A percentile compares a stretch with the other conserved stretches of the same genome.
These are phyloP conservation scores for Cercospora canescens DNA, from an alignment of 2,329 filamentous ascomycete species.

Conservation along the genomic window DNA sequence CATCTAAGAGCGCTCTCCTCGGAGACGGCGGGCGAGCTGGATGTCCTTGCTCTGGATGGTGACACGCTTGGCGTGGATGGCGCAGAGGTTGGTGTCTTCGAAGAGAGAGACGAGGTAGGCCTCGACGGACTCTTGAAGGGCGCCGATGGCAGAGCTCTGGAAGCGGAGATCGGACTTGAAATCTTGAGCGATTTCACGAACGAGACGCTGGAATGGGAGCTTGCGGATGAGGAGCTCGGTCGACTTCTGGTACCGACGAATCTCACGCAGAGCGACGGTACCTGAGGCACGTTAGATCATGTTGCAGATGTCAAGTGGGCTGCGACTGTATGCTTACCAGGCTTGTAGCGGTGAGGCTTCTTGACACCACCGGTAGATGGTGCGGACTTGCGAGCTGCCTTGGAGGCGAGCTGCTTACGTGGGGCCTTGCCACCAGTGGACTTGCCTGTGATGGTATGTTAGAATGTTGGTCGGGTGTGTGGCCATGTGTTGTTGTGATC, in stretches of 20 bases:
- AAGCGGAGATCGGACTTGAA: conserved; percentile 76
- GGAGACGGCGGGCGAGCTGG: conserved; percentile 71
- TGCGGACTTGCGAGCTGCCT: conserved; percentile 97
- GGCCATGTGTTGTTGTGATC: conserved; percentile 20
- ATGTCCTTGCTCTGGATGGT: conserved; percentile 95
- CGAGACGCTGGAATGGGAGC: conserved; percentile 76
- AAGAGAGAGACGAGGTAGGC: conserved; percentile 96
- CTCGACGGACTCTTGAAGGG: conserved; percentile 93
- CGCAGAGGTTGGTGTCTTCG: conserved; percentile 93
- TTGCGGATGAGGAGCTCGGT: conserved; percentile 84
- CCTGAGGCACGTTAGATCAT: conserved; percentile 48
- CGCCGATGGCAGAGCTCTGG: conserved; percentile 93
- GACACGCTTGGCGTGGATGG: conserved; percentile 93
- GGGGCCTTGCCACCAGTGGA: conserved; percentile 72
- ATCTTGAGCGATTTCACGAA: conserved; percentile 71
- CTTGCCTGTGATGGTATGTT: conserved; percentile 59
- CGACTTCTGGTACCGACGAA: conserved; percentile 83
- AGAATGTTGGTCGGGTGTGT: conserved; percentile 27
- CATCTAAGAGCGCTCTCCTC: conserved; percentile 55
- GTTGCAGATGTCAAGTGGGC: conserved; percentile 17
- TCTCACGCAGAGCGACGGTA: conserved; percentile 87
- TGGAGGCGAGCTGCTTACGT: conserved; percentile 97
- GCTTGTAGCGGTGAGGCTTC: conserved; percentile 58
- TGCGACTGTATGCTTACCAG: conserved; percentile 37
- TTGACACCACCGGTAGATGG: conserved; percentile 80